Base-by-base conservation (phyloP, 2,329 filamentous ascomycete genomes). In the Didymellaceae sp. region DNA sequence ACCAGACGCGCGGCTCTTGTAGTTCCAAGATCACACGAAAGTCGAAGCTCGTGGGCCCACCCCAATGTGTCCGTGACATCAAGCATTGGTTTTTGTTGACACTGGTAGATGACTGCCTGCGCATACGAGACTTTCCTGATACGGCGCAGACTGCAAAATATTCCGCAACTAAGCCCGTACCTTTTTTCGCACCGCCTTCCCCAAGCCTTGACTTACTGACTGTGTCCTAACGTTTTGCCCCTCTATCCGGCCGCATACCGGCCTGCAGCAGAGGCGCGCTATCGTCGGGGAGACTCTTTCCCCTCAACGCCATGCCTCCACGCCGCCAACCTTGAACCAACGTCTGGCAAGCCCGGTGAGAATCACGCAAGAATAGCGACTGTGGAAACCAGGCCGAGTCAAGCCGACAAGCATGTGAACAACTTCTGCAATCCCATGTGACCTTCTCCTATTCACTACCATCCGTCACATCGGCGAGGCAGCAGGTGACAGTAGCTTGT, bases 1-100 rank as follows among this genome's bases (percentile, higher is more conserved):
- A 55, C 61, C 58, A 61, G 43, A 57, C 47, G 51, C 57, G 57
- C 58, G 62, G 63, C 61, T 57, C 57, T 61, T 34, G 42, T 17
- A 44, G 33, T 52, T 57, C 38, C 41, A 42, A 31, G 42, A 45
- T 37, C 42, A 52, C 37, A 33, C 25, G n/a, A 37, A 21, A 28
- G 37, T 42, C 48, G 43, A 43, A 46, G 48, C 48, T 52, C 38
- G 48, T 46, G 48, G 42, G 42, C 26, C 37, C 11, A 13, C 22
- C 16, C 21, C 34, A 38, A 46, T 38, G 42, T 42, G 37, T 52
- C 16, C 11, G 16, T 14, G 20, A 37, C 41, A 33, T 45, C 48
- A 28, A 37, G 31, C 42, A 41, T 43, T 30, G 42, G 25, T 45
- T 49, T 47, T 18, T 51, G n/a, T n/a, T 52, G 28, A 31, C 47